Evolutionary conservation across 345 rosid species (phyloP), one percentile per base, ranked within the genome.

Genomic region (Pelargonium nanum): DNA sequence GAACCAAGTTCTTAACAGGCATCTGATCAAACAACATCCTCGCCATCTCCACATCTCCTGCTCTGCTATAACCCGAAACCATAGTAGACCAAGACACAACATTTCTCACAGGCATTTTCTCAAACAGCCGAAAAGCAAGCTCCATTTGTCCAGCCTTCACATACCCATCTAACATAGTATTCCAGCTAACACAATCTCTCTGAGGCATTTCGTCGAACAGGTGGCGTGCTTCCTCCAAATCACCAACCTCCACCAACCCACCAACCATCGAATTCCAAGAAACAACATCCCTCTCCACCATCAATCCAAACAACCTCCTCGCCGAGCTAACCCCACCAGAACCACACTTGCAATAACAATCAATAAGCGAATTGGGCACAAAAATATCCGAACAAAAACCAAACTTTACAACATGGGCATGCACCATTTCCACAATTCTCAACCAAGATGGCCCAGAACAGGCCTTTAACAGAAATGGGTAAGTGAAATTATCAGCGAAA

Each of bases 41-140:
- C n/a, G 98, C 98, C 85, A 83, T 87, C 28, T 85, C 93, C 85
- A 87, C 77, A 69, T 92, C 93, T 24, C 93, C 91, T 16, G 82
- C 81, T 74, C 76, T 81, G 28, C 88, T 60, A 62, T 83, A 85
- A 57, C 95, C 96, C 65, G 72, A 78, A 67, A 91, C 74, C 85
- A 88, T 77, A 0, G 91, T 84, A 6, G 96, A 88, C 98, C 98
- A 91, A 17, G 98, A 91, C 19, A 91, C 88, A 23, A 84, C 79
- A 57, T 80, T 86, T 63, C 96, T 85, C 72, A 76, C 80, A 5
- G 95, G 95, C 86, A 88, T 88, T 53, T 61, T 69, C 72, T 79
- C 51, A 22, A 91, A 91, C 74, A 88, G 51, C 12, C 83, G 78
- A 68, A 88, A 91, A 0, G 95, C 95, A 57, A 51, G 62, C 64